These are phyloP conservation scores for Plasmodium malariae DNA, from an alignment of 169 alveolate genomes.

Conservation along the genomic window DNA sequence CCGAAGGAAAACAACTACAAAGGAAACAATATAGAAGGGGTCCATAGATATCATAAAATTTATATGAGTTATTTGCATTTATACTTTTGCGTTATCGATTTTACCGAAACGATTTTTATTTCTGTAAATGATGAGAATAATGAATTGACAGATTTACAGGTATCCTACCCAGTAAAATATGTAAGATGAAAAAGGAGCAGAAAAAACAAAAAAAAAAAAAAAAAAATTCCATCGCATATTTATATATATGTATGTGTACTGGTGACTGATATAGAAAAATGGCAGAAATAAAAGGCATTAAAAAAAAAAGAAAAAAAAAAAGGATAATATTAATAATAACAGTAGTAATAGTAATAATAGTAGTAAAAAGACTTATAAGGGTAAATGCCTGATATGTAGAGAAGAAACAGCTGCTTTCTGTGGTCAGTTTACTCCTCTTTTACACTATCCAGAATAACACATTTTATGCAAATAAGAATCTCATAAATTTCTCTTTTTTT, in stretches of 20 bases:
- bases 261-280: too few relatives aligned
- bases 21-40: background rate
- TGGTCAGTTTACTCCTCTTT: too few relatives aligned
- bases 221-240: background rate
- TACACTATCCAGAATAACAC: too few relatives aligned
- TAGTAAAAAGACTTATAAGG: too few relatives aligned
- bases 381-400: too few relatives aligned
- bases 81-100: slow-evolving; percentile 35
- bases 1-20: background rate
- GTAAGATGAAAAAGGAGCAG: slow-evolving; percentile 13
- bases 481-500: slow-evolving; percentile 7
- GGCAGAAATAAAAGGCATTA: too few relatives aligned
- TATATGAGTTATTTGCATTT: slow-evolving; percentile 63
- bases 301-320: too few relatives aligned
- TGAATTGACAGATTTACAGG: slow-evolving; percentile 58
- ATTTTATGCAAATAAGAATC: too few relatives aligned
- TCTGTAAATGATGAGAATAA: slow-evolving; percentile 58
- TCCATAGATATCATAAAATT: slow-evolving; percentile 47
- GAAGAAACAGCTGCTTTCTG: too few relatives aligned
- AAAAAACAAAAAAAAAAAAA: background rate
- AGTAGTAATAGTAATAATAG: too few relatives aligned
- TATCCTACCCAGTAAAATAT: slow-evolving; percentile 70
- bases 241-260: background rate
- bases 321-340: too few relatives aligned
- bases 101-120: slow-evolving; percentile 52